Base-by-base conservation (phyloP, 148 eudicot species). In the Chenopodium berlandieri region DNA sequence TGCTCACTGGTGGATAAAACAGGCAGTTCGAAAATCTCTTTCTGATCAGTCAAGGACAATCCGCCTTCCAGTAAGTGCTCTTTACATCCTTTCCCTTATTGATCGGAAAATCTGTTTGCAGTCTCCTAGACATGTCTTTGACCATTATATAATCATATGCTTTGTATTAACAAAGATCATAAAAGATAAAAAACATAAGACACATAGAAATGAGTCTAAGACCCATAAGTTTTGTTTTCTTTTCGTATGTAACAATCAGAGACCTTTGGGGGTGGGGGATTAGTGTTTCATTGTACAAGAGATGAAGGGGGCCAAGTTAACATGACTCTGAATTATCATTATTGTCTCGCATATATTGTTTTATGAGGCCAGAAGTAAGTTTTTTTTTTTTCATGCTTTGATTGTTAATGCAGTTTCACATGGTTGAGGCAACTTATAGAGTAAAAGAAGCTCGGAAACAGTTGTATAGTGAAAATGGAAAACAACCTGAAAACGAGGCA, bases 1-100 rank as follows among this genome's bases (percentile, higher is more conserved):
- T 82, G 99, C 98, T 84, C 95, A 94, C 85, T 97, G 99, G 99
- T 94, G 99, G 99, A 94, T 97, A 75, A 94, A 87, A 82, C 98
- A 96, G 85, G 98, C 99, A 40, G 94, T 96, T 81, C 89, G 95
- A 62, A 96, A 89, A 87, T 91, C 90, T 81, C 95, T 94, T 80
- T 87, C 95, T 76, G 97, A 94, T 77, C 97, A 89, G 72, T 90
- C 97, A 67, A 88, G 99, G 82, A 94, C 90, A 62, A 96, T 96
- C 60, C 88, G 97, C 22, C 81, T 94, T 75, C 98, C 98, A 54
- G 98, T 93, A 87, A 84, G 94, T 79, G 76, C 44, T 69, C 22
- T 14, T 60, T 56, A 56, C 19, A 14, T 19, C 22, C 62, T 13
- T 17, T 56, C 62, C 22, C 62, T 16, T 56, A 17, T 16, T 56